phyloP scores from a whole-genome alignment of 2,329 filamentous ascomycete genomes.

The Penicillium aurantiogriseum region DNA sequence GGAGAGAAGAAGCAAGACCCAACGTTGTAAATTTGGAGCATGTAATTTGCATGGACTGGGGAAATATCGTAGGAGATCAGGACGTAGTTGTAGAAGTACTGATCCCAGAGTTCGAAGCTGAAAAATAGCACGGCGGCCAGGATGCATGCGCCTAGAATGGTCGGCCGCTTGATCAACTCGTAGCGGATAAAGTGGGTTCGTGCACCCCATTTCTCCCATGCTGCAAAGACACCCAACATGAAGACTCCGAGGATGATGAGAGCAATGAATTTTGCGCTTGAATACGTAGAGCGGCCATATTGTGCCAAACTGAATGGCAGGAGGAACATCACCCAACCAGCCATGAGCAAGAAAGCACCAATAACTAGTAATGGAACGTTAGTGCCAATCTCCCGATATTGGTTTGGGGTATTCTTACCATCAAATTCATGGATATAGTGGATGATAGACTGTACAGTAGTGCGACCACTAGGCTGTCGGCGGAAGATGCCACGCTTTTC shows the following conservation, averaged over 20 bases:
- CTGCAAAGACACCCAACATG: slow-evolving; percentile 53
- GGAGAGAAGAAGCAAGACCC: slow-evolving; percentile 54
- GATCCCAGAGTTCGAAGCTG: slow-evolving; percentile 54
- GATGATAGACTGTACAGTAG: slow-evolving; percentile 46
- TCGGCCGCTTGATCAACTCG: slow-evolving; percentile 50
- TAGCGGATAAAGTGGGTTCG: slow-evolving; percentile 56
- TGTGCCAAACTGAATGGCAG: slow-evolving; percentile 61
- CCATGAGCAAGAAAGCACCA: slow-evolving; percentile 50
- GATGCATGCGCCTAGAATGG: slow-evolving; percentile 53
- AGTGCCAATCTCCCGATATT: slow-evolving; percentile 43
- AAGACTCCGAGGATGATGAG: slow-evolving; percentile 56
- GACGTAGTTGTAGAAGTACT: slow-evolving; percentile 55
- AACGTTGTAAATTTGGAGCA: slow-evolving; percentile 54
- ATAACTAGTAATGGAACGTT: slow-evolving; percentile 16
- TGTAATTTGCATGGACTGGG: slow-evolving; percentile 46
- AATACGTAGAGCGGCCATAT: slow-evolving; percentile 43
- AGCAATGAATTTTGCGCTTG: slow-evolving; percentile 49
- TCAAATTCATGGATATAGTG: slow-evolving; percentile 65
- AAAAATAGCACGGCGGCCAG: slow-evolving; percentile 51
- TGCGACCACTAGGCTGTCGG: slow-evolving; percentile 48
- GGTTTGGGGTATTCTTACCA: slow-evolving; percentile 45
- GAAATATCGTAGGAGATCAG: slow-evolving; percentile 52
- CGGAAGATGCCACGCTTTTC: slow-evolving; percentile 53
- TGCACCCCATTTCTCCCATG: slow-evolving; percentile 57
- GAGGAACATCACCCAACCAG: slow-evolving; percentile 62